Base-by-base conservation (phyloP, 2,329 filamentous ascomycete genomes). In the Pyrenophora teres region DNA sequence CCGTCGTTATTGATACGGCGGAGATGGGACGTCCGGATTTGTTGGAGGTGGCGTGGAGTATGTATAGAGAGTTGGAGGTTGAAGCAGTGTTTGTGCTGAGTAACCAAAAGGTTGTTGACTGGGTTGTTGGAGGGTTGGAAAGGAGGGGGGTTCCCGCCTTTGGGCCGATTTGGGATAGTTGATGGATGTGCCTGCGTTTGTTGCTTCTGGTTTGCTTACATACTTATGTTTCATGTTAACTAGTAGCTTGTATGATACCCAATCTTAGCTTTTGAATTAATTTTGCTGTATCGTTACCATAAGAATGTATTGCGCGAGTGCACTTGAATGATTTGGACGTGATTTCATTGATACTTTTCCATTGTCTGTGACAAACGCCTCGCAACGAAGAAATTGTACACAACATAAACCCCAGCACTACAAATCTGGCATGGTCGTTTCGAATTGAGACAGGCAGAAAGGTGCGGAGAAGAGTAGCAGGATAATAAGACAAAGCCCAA, bases 51-150 rank as follows among this genome's bases (percentile, higher is more conserved):
- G 38, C 23, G 9, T 12, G 13, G 12, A 12, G 23, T 18, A 5
- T 30, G 4, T 10, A 30, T 16, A 30, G 15, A 4, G 8, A 10
- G n/a, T 9, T 30, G n/a, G 8, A 18, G 23, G 7, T 18, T 10
- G 12, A 40, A 16, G 23, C 25, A 31, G 6, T 30, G n/a, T 40
- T 40, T 6, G 21, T 30, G n/a, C n/a, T 18, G 9, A 40, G 15
- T n/a, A 40, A 27, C 6, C 27, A 30, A 50, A 80, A 74, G 50
- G 80, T 90, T 30, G 90, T 87, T 15, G 80, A 80, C 64, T 83
- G 83, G 74, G 79, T 91, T 1, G 87, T 91, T 0, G 88, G 86
- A 67, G 85, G 81, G 7, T 74, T 92, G 43, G 87, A 90, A 73
- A 80, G 78, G 32, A 78, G 85, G 48, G 86, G 87, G 0, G 72